Evolutionary conservation across 495 filamentous ascomycete species (phyloP), one percentile per base, ranked within the genome.

Genomic region (Xylaria telfairii): DNA sequence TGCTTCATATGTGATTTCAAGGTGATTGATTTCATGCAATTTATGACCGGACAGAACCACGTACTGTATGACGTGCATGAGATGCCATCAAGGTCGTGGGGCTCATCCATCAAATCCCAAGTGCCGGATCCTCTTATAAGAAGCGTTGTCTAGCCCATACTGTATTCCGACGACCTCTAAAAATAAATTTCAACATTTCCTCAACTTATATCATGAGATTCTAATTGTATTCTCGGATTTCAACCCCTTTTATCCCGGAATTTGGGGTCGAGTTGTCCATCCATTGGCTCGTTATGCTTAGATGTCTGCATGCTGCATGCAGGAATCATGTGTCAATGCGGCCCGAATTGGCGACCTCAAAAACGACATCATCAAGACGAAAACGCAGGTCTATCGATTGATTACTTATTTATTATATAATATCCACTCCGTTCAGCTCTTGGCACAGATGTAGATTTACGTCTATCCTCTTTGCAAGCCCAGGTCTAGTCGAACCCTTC

Each of bases 41-140:
- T 53, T 24, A 24, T 53, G 10, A 53, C 49, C 13, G 24, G 10
- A 10, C 24, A 10, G 24, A 42, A 62, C 7, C 21, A 41, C 8
- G 34, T 41, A 15, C 74, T 76, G 41, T 6, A 67, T 59, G 54
- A 64, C 46, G 15, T 65, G 69, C 59, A 51, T 65, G 62, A 65
- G n/a, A 44, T n/a, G 44, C 75, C 75, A 75, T 77, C 75, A 75
- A 73, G 75, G 75, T 77, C 75, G 75, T 77, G 75, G 75, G 75
- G 68, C 59, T 73, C 63, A 47, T 56, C 60, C 68, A 68, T 71
- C 39, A 71, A 69, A 73, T 70, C 72, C 72, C 69, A 44, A 68
- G 73, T 73, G 61, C 72, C 72, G 61, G 32, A 30, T 68, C 56
- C 37, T 51, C 64, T 51, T 66, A 73, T 72, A 60, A 74, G 72